Conservation (phyloP, 768 basidiomycete genomes). For the Lactifluus hygrophoroides region DNA sequence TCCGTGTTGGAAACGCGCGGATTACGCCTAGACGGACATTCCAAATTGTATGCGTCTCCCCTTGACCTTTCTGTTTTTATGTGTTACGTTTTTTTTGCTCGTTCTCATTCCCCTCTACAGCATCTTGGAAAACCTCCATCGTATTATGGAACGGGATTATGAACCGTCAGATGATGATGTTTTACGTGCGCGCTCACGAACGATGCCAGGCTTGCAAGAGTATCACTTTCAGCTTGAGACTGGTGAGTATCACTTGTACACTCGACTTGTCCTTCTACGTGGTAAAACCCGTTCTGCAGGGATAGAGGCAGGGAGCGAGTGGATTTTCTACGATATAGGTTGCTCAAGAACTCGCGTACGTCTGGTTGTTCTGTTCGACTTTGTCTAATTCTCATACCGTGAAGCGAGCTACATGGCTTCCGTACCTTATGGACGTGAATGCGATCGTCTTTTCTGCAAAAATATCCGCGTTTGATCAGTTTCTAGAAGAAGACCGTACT, state of each 20-base stretch:
- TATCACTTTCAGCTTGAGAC: conserved; percentile 56
- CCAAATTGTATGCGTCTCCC: conserved; percentile 48
- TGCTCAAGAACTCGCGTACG: conserved; percentile 35
- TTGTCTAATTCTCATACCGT: not conserved
- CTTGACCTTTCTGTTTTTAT: conserved; percentile 5
- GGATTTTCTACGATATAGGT: conserved; percentile 76
- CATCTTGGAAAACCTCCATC: not conserved
- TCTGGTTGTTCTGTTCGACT: not conserved
- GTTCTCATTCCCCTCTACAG: not conserved
- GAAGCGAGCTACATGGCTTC: conserved; percentile 43
- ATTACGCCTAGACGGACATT: conserved; percentile 51
- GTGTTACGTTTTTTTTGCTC: not conserved
- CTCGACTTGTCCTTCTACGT: not conserved
- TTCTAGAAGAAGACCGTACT: conserved; percentile 55
- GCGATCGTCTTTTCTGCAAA: conserved; percentile 77
- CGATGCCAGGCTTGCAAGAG: conserved; percentile 62
- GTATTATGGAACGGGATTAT: not conserved
- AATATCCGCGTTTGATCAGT: conserved; percentile 76
- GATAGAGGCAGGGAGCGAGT: conserved; percentile 40
- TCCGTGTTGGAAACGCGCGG: conserved; percentile 44
- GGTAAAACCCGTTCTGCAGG: not conserved
- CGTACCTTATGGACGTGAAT: conserved; percentile 74
- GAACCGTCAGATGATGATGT: conserved; percentile 66
- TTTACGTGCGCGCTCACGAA: conserved; percentile 65
- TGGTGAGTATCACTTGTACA: conserved; percentile 33